Base-by-base conservation (phyloP, 768 basidiomycete genomes). In the Crepidotus variabilis region DNA sequence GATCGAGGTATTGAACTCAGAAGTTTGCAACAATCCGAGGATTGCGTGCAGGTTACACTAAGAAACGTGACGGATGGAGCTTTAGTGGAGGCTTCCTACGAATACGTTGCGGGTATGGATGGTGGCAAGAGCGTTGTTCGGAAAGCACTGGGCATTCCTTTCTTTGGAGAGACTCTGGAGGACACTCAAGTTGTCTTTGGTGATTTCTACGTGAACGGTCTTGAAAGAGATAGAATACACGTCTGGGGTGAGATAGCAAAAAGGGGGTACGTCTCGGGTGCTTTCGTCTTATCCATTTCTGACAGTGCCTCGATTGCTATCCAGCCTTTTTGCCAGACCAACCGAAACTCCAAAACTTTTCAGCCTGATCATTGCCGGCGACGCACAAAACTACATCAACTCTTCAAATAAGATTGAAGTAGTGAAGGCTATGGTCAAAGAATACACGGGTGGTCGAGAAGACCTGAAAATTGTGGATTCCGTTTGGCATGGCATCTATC, bases 21-120 rank as follows among this genome's bases (percentile, higher is more conserved):
- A 23, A 71, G 75, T 0, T 74, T 83, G 32, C 65, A 72, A 54
- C 75, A 80, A 56, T 57, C 62, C 2, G 66, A 67, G 0, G 70
- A 73, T 46, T 7, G 16, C 20, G 47, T 22, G 7, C 58, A 58
- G 33, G 75, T 82, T 1, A 59, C 69, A 2, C 78, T 73, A 1
- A 67, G 67, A 10, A 48, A 81, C 13, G 11, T 2, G 14, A 5
- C 47, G 4, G 47, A 21, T 78, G 60, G 50, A 60, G 3, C n/a
- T 4, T 13, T 4, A 14, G 2, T 7, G 24, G 77, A 79, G 59
- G 50, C 58, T 5, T 49, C 63, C 6, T 74, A 67, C 43, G 69
- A 68, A 13, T 79, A 70, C 65, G 64, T 79, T 28, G 63, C 79
- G 33, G 78, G 79, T 2, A 68, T 74, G 0, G 79, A 80, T 60